Base-by-base conservation (phyloP, 1,284 basidiomycete species). In the Coriolopsis trogii region DNA sequence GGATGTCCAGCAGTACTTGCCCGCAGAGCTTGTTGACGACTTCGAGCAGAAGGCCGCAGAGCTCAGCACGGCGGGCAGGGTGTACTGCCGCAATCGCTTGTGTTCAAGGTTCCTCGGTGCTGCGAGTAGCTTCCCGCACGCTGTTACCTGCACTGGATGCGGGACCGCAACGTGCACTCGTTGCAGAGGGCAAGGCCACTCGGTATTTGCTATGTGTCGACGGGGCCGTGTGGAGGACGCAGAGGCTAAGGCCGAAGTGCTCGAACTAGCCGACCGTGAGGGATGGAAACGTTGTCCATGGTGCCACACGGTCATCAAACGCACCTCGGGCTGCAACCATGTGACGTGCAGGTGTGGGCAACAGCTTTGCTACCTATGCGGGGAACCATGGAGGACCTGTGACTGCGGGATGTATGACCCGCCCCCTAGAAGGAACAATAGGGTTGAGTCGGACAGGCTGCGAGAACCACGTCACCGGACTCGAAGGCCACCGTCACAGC, bases 51-150 rank as follows among this genome's bases (percentile, higher is more conserved):
- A 58, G 48, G 26, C 53, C 15, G 18, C 40, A 16, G 42, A 60
- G 40, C 57, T 52, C 44, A 41, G 42, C 25, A 57, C 58, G 16
- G 26, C 28, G 13, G 23, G 52, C 42, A 43, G 58, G n/a, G 48
- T 78, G 0, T 78, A 78, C 54, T 78, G 77, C 58, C 62, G 67
- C 21, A 62, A 59, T 10, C 37, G 68, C 60, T 24, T 71, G 56
- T 85, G 83, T 59, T 81, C 79, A 2, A 53, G 66, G 0, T 85
- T 84, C 66, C 68, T 85, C 20, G 81, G 81, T 1, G 72, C 78
- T 3, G 65, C 68, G 8, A 67, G 66, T 1, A 38, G 52, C 1
- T 41, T 24, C 13, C 37, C 53, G 9, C 43, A 49, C 7, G 34
- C 43, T 3, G 47, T 66, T 13, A 29, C 69, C 2, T 81, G 79